Conservation (phyloP, 768 basidiomycete species). For the Scleroderma bovista region DNA sequence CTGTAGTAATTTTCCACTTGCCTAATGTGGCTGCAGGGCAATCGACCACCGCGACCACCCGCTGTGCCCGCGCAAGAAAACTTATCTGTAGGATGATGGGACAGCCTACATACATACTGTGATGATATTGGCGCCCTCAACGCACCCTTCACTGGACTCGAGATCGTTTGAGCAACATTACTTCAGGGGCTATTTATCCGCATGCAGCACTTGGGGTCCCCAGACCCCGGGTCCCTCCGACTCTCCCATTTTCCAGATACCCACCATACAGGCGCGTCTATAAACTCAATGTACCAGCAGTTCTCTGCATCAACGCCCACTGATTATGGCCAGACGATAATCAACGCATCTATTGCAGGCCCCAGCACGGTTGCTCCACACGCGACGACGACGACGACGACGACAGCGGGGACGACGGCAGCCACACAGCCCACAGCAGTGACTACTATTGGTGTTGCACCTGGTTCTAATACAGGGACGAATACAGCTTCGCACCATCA, state of each 20-base stretch:
- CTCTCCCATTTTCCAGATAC: neutral
- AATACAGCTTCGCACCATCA: slow-evolving; percentile 10
- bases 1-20: neutral
- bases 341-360: slow-evolving; percentile 29
- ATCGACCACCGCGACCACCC: no score
- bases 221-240: neutral
- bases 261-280: neutral
- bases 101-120: no score
- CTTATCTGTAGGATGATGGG: no score
- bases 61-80: no score
- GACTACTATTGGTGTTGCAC: neutral
- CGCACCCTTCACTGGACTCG: no score
- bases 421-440: neutral
- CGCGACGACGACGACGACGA: slow-evolving; percentile 18
- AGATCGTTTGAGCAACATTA: neutral
- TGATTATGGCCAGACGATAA: slow-evolving; percentile 22
- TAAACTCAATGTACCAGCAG: neutral
- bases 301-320: neutral
- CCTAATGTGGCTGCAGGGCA: neutral
- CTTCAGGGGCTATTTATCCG: neutral
- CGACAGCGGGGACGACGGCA: neutral
- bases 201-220: neutral
- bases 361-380: slow-evolving; percentile 30
- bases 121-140: no score
- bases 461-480: neutral